These are phyloP conservation scores for Talaromyces sp. DNA, from an alignment of 2,329 filamentous ascomycete species.

Conservation along the genomic window DNA sequence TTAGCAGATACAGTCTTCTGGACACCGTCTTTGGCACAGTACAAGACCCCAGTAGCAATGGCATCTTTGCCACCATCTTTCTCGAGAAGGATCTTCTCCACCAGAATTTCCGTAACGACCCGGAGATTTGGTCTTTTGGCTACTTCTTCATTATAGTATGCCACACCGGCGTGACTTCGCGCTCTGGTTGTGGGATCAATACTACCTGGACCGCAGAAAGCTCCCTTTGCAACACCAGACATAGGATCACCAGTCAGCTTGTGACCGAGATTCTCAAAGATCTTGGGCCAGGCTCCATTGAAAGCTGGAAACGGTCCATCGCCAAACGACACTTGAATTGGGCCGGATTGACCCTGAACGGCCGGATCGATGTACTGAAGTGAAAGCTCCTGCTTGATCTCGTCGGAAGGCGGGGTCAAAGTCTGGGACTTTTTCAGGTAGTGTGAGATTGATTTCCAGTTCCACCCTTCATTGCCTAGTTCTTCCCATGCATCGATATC, in stretches of 20 bases:
- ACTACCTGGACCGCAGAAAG: constrained; percentile 14
- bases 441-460: constrained; percentile 31
- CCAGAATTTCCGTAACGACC: constrained; percentile 20
- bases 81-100: constrained; percentile 17
- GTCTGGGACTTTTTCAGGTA: constrained; percentile 39
- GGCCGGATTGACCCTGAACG: neutral
- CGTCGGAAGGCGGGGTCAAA: constrained; percentile 24
- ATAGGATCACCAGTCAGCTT: constrained; percentile 25
- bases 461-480: constrained; percentile 39
- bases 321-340: neutral
- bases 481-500: constrained; percentile 40
- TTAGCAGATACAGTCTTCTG: constrained; percentile 6
- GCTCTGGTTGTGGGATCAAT: constrained; percentile 20
- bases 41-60: constrained; percentile 44
- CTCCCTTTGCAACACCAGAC: constrained; percentile 35
- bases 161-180: constrained; percentile 20
- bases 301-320: constrained; percentile 20
- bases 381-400: neutral
- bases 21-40: constrained; percentile 25
- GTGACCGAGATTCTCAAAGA: constrained; percentile 16
- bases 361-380: neutral
- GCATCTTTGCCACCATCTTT: neutral
- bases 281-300: constrained; percentile 21
- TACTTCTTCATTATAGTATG: constrained; percentile 18
- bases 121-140: constrained; percentile 19